Evolutionary conservation across 139 green algal species (phyloP).

Genomic region (Tetradesmus obliquus): DNA sequence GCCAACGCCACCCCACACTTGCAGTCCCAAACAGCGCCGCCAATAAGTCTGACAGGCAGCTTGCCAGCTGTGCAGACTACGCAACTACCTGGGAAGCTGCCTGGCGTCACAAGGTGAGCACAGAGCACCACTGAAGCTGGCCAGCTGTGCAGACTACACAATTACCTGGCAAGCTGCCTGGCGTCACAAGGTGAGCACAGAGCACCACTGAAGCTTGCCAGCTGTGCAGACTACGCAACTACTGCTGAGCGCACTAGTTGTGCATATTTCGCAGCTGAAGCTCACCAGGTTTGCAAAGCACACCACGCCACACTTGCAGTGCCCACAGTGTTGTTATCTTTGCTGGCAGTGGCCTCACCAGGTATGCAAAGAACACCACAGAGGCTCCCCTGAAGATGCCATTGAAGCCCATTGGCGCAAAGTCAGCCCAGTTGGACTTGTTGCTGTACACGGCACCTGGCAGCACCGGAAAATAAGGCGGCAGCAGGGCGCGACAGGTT

Average conservation of each 20-base stretch:
- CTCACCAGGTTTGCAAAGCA: background rate
- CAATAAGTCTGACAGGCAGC: no score
- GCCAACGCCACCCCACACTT: no score
- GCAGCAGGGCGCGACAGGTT: background rate
- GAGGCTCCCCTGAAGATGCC: constrained; percentile 32
- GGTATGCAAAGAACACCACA: constrained; percentile 39
- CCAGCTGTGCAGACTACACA: no score
- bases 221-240: background rate
- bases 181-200: no score
- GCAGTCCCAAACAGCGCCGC: no score
- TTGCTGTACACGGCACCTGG: constrained; percentile 12
- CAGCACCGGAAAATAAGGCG: background rate
- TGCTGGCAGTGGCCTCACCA: background rate
- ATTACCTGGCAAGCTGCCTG: no score
- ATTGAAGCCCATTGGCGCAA: constrained; percentile 20
- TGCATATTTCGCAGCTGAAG: background rate
- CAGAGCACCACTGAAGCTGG: no score
- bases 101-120: no score
- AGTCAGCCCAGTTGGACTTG: background rate
- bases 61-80: no score
- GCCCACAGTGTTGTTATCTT: no score
- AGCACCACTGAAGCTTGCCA: no score
- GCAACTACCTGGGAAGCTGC: no score
- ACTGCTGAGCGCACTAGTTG: background rate
- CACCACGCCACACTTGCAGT: background rate